Evolutionary conservation across 2,329 filamentous ascomycete genomes (phyloP), one percentile per base, ranked within the genome.

Genomic region (Thermoascus crustaceus): DNA sequence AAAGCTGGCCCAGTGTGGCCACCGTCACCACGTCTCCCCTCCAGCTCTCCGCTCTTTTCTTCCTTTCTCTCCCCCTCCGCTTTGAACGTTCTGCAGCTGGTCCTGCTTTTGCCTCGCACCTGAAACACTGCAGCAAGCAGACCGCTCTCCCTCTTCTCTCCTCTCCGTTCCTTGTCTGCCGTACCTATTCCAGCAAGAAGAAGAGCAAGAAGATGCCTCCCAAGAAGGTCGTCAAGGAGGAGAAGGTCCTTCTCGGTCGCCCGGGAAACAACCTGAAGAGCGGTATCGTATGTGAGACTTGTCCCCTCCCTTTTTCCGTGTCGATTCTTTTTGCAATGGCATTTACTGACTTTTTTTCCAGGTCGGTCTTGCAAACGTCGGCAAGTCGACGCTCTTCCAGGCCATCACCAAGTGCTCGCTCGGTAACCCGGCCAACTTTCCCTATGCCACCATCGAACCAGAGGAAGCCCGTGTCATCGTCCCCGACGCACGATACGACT

Each of bases 331-430:
- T 32, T 10, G 26, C 32, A 35, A 21, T 30, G 26, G 10, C n/a
- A 17, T 26, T 19, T 30, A 34, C 47, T 46, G 32, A 45, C 43
- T 27, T 47, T 50, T 40, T 30, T 35, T 42, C 36, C 63, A 94
- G 87, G 87, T 98, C 67, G 91, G 91, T 69, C 80, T 98, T 57
- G 91, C 91, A 66, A 98, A 98, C 67, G 93, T 98, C 54, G 91
- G 91, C 67, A 98, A 98, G 73, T 98, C 91, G 49, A 98, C 93
- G 21, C 80, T 98, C 55, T 98, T 98, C 78, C 93, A 98, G 74
- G 87, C 91, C 61, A 95, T 98, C 68, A 98, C 91, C 61, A 96
- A 95, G 75, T 94, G 83, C 67, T 79, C 80, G 48, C 81, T 98
- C 57, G 91, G 93, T 69, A 98, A 96, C 72, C 93, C 93, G 55